Conservation (phyloP, 495 filamentous ascomycete genomes). For the Penicillium angulare region DNA sequence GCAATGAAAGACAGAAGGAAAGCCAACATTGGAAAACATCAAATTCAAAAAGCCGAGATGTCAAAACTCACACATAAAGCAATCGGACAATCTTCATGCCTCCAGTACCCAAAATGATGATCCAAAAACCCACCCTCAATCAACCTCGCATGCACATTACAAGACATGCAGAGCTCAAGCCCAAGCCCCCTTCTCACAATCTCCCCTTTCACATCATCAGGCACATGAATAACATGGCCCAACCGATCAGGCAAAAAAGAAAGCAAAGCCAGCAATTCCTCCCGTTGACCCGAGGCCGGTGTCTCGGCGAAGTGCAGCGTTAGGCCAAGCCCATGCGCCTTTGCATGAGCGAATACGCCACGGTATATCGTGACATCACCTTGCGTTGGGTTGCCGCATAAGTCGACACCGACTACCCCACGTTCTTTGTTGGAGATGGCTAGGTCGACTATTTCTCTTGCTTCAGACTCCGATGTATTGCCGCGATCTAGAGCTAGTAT, state of each 20-base stretch:
- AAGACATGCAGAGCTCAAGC: constrained; percentile 76
- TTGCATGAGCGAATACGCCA: constrained; percentile 56
- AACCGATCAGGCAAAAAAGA: constrained; percentile 65
- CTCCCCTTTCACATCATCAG: constrained; percentile 51
- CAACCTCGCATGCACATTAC: constrained; percentile 78
- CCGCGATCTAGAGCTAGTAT: constrained; percentile 77
- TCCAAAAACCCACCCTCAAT: constrained; percentile 62
- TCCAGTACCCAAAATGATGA: constrained; percentile 76
- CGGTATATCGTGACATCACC: constrained; percentile 57
- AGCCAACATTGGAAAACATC: too few relatives aligned
- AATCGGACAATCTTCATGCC: constrained; percentile 49
- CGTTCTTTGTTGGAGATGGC: constrained; percentile 51
- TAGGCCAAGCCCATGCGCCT: constrained; percentile 51
- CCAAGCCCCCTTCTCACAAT: constrained; percentile 56
- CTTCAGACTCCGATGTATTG: constrained; percentile 52
- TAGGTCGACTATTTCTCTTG: constrained; percentile 60
- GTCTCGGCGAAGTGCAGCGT: constrained; percentile 82
- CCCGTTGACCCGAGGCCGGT: constrained; percentile 43
- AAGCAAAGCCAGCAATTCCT: constrained; percentile 63
- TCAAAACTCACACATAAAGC: constrained; percentile 55
- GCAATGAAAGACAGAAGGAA: constrained; percentile 4
- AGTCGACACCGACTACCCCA: constrained; percentile 74
- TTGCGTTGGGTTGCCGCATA: constrained; percentile 73
- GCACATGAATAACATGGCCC: constrained; percentile 78
- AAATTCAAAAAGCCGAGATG: not conserved